Base-by-base conservation (phyloP, 257 asterid genomes). In the Solanum tacnaense region DNA sequence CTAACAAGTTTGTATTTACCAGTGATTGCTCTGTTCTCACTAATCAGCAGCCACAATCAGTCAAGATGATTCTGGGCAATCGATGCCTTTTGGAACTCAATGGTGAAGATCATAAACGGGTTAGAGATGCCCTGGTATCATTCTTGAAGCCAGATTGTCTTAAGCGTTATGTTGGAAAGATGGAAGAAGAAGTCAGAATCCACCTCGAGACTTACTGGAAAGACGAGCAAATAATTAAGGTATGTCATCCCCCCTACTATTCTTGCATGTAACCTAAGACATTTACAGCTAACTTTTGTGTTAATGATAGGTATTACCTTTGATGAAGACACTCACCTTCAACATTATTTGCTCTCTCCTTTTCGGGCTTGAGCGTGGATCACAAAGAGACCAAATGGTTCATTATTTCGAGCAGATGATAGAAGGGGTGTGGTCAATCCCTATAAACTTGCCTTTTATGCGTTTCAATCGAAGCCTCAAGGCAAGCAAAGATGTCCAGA, bases 321-420 rank as follows among this genome's bases (percentile, higher is more conserved):
- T 94, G 46, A 93, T 94, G 96, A 94, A 94, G 94, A 92, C 67
- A 21, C 92, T 95, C 32, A 91, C 98, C 67, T 95, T 95, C 95
- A 89, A 94, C 95, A 94, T 94, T 52, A 92, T 94, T 82, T 94
- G 98, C 91, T 90, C 95, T 81, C 93, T 94, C 88, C 92, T 94
- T 11, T 93, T 96, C 6, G 96, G 96, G 27, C 78, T 94, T 9
- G 93, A 94, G 76, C 81, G 90, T 58, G 95, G 96, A 46, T 88
- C 88, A 6, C 38, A 87, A 58, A 92, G 98, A 85, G 98, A 94
- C 78, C 86, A 71, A 41, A 49, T 92, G 15, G 88, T 94, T 31
- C 34, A 86, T 5, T 60, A 87, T 81, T 94, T 93, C 90, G 88
- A 92, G 79, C 85, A 90, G 84, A 93, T 93, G 94, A 87, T 94